A percentile compares a stretch with the other conserved stretches of the same genome.
Evolutionary conservation across 2,329 filamentous ascomycete genomes (phyloP).

Genomic region (Pyrenochaeta sp.): DNA sequence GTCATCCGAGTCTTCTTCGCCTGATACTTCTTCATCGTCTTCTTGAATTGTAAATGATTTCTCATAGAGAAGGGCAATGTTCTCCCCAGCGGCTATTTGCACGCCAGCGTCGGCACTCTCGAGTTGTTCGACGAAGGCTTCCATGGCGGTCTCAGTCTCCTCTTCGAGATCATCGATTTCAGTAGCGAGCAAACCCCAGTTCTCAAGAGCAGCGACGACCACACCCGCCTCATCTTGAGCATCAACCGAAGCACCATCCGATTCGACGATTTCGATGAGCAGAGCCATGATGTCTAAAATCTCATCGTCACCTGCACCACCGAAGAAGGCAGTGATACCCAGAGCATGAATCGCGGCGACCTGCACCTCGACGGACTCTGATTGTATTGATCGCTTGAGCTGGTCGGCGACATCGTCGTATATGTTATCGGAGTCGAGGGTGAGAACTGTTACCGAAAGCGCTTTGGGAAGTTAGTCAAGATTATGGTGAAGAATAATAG

Average conservation of each 20-base stretch:
- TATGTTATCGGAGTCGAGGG: conserved; percentile 68
- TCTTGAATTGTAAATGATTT: conserved; percentile 68
- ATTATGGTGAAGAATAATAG: not conserved
- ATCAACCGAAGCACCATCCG: conserved; percentile 75
- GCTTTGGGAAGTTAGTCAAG: conserved; percentile 50
- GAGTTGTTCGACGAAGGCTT: conserved; percentile 85
- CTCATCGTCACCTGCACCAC: conserved; percentile 73
- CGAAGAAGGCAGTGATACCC: conserved; percentile 75
- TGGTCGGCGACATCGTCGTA: conserved; percentile 68
- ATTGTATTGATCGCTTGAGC: conserved; percentile 69
- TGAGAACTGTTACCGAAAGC: conserved; percentile 73
- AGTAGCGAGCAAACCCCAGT: conserved; percentile 82
- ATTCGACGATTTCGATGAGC: conserved; percentile 78
- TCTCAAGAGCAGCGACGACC: conserved; percentile 76
- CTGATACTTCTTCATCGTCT: conserved; percentile 62
- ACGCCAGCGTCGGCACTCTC: conserved; percentile 75
- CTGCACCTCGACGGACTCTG: conserved; percentile 71
- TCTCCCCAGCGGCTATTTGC: conserved; percentile 78
- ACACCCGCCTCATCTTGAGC: conserved; percentile 74
- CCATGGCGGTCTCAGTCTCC: conserved; percentile 74
- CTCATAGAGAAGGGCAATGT: conserved; percentile 85
- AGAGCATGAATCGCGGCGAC: conserved; percentile 76
- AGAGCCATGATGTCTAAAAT: conserved; percentile 77
- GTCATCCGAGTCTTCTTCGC: conserved; percentile 58
- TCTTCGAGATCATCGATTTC: conserved; percentile 77